phyloP scores from a whole-genome alignment of 768 basidiomycete species.

The Grammothele lineata region DNA sequence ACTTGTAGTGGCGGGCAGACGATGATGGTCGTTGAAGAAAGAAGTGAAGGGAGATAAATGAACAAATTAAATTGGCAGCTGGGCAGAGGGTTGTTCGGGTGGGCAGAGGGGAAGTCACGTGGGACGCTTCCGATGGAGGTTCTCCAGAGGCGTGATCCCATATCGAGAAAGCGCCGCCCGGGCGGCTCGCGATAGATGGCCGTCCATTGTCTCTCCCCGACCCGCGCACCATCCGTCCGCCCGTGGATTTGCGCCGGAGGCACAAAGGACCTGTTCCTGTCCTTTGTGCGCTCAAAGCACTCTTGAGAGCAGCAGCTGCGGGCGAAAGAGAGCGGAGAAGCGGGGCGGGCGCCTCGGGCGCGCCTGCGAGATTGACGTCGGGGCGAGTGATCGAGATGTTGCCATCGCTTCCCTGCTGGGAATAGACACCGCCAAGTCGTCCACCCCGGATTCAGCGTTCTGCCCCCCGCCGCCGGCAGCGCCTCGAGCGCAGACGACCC shows the following conservation, averaged over 20 bases:
- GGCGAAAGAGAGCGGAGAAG: too few species aligned
- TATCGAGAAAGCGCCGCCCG: slow-evolving; percentile 12
- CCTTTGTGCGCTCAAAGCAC: neutral
- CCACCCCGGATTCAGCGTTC: neutral
- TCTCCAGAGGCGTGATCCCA: slow-evolving; percentile 12
- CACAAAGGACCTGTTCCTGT: neutral
- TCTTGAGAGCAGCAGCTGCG: neutral
- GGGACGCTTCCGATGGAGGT: slow-evolving; percentile 22
- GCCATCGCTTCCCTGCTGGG: neutral
- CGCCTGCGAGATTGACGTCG: neutral
- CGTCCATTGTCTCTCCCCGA: slow-evolving; percentile 2
- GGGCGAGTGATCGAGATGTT: neutral
- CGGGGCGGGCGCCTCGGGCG: neutral
- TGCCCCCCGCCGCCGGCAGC: neutral
- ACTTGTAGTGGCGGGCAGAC: slow-evolving; percentile 40
- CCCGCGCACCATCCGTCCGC: neutral
- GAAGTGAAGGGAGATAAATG: slow-evolving; percentile 41
- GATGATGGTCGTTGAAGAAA: slow-evolving; percentile 41
- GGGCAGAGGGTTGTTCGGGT: slow-evolving; percentile 63
- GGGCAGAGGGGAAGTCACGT: slow-evolving; percentile 40
- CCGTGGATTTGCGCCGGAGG: too few species aligned
- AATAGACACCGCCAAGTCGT: neutral
- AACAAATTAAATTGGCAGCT: slow-evolving; percentile 62
- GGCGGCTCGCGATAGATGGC: neutral
- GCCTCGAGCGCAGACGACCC: neutral